These are phyloP conservation scores for Sisymbrium irio DNA, from an alignment of 345 rosid species.

Conservation along the genomic window DNA sequence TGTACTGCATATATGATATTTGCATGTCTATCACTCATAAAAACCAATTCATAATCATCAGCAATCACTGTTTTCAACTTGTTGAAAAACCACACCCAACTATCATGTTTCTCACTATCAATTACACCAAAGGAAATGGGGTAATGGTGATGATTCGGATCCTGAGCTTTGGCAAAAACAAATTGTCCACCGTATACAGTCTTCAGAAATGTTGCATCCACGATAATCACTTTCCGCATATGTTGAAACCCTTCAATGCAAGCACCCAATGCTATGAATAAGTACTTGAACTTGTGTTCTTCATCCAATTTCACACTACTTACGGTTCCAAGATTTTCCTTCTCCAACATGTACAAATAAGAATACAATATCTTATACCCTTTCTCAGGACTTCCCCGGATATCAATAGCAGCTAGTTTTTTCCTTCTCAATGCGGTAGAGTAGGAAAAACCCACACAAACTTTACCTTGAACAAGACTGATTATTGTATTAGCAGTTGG, in stretches of 20 bases:
- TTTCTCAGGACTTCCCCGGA: not conserved
- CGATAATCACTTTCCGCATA: no score
- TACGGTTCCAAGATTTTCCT: not conserved
- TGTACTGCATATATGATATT: not conserved
- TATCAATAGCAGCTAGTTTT: not conserved
- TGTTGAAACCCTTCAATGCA: no score
- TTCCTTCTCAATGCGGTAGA: not conserved
- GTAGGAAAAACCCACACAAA: not conserved
- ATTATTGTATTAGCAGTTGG: not conserved
- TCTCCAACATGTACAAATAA: not conserved
- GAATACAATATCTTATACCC: not conserved
- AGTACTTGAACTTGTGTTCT: not conserved
- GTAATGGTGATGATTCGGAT: not conserved
- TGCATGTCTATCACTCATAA: not conserved
- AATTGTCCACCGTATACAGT: no score
- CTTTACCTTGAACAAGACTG: no score
- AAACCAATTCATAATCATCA: not conserved
- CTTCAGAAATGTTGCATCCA: no score
- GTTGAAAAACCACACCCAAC: not conserved
- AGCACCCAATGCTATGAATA: no score
- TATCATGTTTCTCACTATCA: not conserved
- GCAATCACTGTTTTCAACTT: not conserved
- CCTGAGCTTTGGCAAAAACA: not conserved
- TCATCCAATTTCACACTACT: not conserved
- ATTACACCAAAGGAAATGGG: not conserved